Conservation (phyloP, 768 basidiomycete genomes). For the Cystofilobasidium capitatum region DNA sequence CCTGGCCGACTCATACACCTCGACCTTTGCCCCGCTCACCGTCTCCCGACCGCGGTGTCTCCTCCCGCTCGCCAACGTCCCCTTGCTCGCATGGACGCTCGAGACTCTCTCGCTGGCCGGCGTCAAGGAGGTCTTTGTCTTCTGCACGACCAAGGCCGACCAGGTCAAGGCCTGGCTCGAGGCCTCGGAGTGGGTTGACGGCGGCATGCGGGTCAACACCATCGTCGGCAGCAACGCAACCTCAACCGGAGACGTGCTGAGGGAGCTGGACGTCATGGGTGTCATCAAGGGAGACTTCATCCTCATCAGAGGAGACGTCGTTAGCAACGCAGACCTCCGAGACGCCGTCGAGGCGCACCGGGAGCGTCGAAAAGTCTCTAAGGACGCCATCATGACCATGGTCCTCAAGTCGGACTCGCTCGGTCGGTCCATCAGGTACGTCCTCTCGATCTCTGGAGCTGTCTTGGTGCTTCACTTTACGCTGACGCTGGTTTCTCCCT, state of each 20-base stretch:
- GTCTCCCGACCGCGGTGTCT: slow-evolving; percentile 57
- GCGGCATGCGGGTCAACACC: slow-evolving; percentile 60
- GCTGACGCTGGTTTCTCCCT: background rate
- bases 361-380: slow-evolving; percentile 71
- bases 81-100: slow-evolving; percentile 90
- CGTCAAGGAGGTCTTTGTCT: slow-evolving; percentile 90
- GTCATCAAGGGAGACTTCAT: slow-evolving; percentile 40
- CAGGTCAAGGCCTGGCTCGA: slow-evolving; percentile 74
- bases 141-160: slow-evolving; percentile 82
- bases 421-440: slow-evolving; percentile 21
- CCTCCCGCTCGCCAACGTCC: slow-evolving; percentile 85
- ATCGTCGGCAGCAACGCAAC: slow-evolving; percentile 57
- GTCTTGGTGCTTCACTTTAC: slow-evolving; percentile 1
- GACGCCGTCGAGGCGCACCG: slow-evolving; percentile 82
- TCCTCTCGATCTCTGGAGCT: slow-evolving; percentile 55
- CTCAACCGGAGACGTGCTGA: slow-evolving; percentile 38
- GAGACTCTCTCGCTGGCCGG: slow-evolving; percentile 90
- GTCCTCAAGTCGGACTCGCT: slow-evolving; percentile 69
- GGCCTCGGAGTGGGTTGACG: slow-evolving; percentile 41
- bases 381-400: slow-evolving; percentile 94
- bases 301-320: slow-evolving; percentile 45
- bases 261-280: slow-evolving; percentile 34
- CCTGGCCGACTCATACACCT: slow-evolving; percentile 93
- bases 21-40: slow-evolving; percentile 82
- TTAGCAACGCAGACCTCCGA: slow-evolving; percentile 84